A percentile compares a stretch with the other conserved stretches of the same genome.
phyloP scores from a whole-genome alignment of 306 rosid species.

The Vachellia pachyceras region DNA sequence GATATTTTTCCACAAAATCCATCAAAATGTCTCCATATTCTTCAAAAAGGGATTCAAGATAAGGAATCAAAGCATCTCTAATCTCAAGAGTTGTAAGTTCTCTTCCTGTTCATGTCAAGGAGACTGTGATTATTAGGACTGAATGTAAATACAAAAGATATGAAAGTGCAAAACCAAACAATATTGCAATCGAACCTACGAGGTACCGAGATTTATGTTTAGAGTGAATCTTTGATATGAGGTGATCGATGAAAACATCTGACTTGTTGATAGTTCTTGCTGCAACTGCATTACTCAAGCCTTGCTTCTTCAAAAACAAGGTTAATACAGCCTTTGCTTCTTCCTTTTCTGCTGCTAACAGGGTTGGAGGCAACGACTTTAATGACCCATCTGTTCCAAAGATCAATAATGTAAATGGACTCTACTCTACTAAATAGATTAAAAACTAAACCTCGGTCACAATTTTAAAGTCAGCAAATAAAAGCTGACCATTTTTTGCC shows the following conservation, averaged over 20 bases:
- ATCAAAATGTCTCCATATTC: conserved; percentile 64
- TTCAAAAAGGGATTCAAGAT: conserved; percentile 77
- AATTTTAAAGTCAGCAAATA: conserved; percentile 23
- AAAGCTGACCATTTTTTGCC: conserved; percentile 67
- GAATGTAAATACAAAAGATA: conserved; percentile 23
- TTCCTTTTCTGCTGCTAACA: conserved; percentile 90
- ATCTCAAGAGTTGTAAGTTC: conserved; percentile 95
- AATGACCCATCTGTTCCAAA: conserved; percentile 57
- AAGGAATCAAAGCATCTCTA: conserved; percentile 79
- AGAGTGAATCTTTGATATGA: conserved; percentile 78
- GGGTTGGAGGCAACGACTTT: conserved; percentile 59
- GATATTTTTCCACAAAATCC: conserved; percentile 73
- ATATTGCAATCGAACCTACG: conserved; percentile 75
- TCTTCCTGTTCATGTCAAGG: conserved; percentile 63
- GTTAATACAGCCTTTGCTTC: conserved; percentile 90
- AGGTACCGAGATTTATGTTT: conserved; percentile 90
- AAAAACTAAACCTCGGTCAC: conserved; percentile 28
- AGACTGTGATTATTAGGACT: conserved; percentile 34
- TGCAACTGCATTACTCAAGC: conserved; percentile 76
- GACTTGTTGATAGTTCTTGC: conserved; percentile 80
- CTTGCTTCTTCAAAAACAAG: conserved; percentile 84
- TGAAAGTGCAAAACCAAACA: conserved; percentile 31
- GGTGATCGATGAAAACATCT: conserved; percentile 74
- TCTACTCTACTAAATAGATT: conserved; percentile 5
- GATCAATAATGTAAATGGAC: not conserved